Percentiles rank a stretch among this genome's conserved stretches.
These are phyloP conservation scores for Nakazawaea peltata DNA, from an alignment of 805 yeast genomes.

Conservation along the genomic window DNA sequence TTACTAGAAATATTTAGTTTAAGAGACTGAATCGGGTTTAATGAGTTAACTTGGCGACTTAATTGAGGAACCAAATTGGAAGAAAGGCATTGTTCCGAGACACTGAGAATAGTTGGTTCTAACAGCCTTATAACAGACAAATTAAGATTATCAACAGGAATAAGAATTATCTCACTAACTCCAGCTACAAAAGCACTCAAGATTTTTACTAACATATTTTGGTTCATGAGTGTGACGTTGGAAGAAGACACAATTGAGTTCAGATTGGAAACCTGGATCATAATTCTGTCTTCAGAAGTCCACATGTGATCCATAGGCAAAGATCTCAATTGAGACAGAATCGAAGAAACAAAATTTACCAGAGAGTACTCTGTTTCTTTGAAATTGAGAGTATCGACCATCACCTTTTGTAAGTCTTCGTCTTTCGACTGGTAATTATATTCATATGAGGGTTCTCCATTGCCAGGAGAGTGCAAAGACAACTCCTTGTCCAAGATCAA, in stretches of 20 bases:
- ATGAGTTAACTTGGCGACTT: conserved; percentile 9
- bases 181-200: conserved; percentile 31
- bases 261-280: conserved; percentile 11
- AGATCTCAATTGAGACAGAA: conserved; percentile 26
- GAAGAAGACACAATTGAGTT: conserved; percentile 1
- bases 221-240: conserved; percentile 8
- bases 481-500: conserved; percentile 19
- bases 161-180: conserved; percentile 18
- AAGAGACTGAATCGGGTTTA: conserved; percentile 15
- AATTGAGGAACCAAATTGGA: conserved; percentile 15
- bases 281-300: conserved; percentile 17
- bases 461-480: not conserved
- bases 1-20: conserved; percentile 22
- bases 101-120: conserved; percentile 25
- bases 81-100: conserved; percentile 18
- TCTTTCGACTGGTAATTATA: conserved; percentile 14
- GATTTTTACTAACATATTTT: conserved; percentile 27
- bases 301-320: conserved; percentile 20
- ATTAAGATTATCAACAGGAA: conserved; percentile 14
- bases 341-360: conserved; percentile 25
- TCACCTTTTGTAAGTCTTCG: conserved; percentile 18
- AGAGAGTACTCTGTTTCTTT: conserved; percentile 20
- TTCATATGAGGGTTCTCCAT: conserved; percentile 10
- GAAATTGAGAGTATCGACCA: conserved; percentile 16
- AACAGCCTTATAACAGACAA: conserved; percentile 8